phyloP scores from a whole-genome alignment of 176 grass and related monocot species.

The Otatea glauca region DNA sequence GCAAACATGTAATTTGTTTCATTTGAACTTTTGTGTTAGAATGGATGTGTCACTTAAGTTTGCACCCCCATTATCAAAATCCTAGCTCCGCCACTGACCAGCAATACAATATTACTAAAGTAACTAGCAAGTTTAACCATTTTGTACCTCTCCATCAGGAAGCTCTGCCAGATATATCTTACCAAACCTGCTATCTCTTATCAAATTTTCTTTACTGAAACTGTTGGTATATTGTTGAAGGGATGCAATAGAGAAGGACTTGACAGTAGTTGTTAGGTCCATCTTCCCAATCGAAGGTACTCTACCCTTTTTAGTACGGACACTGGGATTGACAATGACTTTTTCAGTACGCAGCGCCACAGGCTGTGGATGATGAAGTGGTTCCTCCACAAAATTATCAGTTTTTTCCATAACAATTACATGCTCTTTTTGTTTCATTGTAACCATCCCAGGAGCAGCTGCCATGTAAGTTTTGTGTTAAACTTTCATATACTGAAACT shows the following conservation, averaged over 20 bases:
- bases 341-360: slow-evolving; percentile 46
- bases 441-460: slow-evolving; percentile 43
- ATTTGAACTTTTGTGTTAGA: too few species aligned
- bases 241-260: slow-evolving; percentile 78
- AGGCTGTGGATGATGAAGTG: slow-evolving; percentile 46
- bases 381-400: slow-evolving; percentile 53
- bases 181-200: slow-evolving; percentile 82
- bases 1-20: too few species aligned
- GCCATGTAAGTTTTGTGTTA: slow-evolving; percentile 38
- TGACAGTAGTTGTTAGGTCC: slow-evolving; percentile 60
- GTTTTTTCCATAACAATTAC: slow-evolving; percentile 68
- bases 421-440: slow-evolving; percentile 61
- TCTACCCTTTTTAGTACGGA: slow-evolving; percentile 54
- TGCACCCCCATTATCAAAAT: too few species aligned
- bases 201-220: slow-evolving; percentile 86
- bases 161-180: slow-evolving; percentile 87
- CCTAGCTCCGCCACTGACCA: background rate
- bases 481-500: slow-evolving; percentile 17
- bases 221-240: slow-evolving; percentile 90
- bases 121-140: slow-evolving; percentile 23
- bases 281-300: slow-evolving; percentile 53
- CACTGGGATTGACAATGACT: slow-evolving; percentile 50
- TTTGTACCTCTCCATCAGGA: slow-evolving; percentile 83
- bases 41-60: too few species aligned
- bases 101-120: slow-evolving; percentile 33